Percentiles rank a stretch among this genome's conserved stretches.
Conservation (phyloP, 2,329 filamentous ascomycete genomes). For the Mycogone perniciosa region DNA sequence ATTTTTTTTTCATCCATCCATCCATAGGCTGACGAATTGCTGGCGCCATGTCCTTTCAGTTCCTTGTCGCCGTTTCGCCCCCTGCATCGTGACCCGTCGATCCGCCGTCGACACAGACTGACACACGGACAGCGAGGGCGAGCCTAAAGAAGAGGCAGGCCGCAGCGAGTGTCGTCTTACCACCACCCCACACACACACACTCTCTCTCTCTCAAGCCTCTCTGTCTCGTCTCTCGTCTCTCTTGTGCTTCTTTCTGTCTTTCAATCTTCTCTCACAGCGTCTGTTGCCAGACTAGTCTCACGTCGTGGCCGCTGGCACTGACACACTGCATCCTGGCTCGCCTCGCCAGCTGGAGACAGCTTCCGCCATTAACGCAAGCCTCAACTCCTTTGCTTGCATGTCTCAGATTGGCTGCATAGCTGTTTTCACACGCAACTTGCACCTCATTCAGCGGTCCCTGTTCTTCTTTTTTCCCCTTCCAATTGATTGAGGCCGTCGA, state of each 20-base stretch:
- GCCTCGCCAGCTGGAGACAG: too few relatives aligned
- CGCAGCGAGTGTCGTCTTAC: too few relatives aligned
- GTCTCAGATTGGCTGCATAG: conserved; percentile 18
- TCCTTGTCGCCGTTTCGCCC: conserved; percentile 7
- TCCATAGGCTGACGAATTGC: conserved; percentile 8
- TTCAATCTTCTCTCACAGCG: too few relatives aligned
- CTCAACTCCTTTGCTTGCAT: neutral
- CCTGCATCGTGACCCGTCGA: conserved; percentile 12
- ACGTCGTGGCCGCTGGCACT: too few relatives aligned
- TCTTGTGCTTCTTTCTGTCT: too few relatives aligned
- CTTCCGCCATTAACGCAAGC: neutral
- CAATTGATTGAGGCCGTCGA: conserved; percentile 16
- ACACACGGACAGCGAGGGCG: too few relatives aligned
- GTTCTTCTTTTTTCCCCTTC: conserved; percentile 2
- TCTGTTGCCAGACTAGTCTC: too few relatives aligned
- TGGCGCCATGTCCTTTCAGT: conserved; percentile 7
- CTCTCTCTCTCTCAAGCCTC: too few relatives aligned
- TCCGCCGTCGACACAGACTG: neutral
- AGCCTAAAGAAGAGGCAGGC: too few relatives aligned
- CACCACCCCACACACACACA: too few relatives aligned
- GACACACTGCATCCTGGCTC: too few relatives aligned
- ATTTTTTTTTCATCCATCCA: neutral
- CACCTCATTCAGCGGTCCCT: neutral
- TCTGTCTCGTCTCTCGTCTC: too few relatives aligned
- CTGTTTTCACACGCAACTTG: conserved; percentile 4